Evolutionary conservation across 352 stramenopile species (phyloP), one percentile per base, ranked within the genome.

Genomic region (Phytophthora vignae): DNA sequence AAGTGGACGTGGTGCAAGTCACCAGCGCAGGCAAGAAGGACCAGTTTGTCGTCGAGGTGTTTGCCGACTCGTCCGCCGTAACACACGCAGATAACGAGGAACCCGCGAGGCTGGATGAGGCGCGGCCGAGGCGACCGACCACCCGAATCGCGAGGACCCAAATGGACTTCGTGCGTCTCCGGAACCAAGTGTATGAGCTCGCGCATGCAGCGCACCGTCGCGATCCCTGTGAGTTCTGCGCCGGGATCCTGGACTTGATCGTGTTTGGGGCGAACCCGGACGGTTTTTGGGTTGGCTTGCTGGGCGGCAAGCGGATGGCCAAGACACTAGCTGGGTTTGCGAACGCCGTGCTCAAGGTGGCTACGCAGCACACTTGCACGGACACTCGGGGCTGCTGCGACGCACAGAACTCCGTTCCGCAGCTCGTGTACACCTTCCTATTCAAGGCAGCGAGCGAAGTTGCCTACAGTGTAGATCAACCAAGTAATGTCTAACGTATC

Each of bases 201-300:
- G 58, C 54, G 5, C 60, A 73, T 19, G 22, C 42, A 4, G 71
- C 68, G 3, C 75, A 82, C 40, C 38, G 22, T 12, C 4, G 40
- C n/a, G 31, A 68, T 3, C 55, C 46, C 4, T 82, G 75, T 50
- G 55, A 68, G 2, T 82, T 79, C 33, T 82, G 71, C 57, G 21
- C 54, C 2, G 60, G 49, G 7, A 62, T 79, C 7, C 60, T 79
- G 42, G 55, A 76, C 49, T 67, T 70, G 49, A 50, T 70, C 21
- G 69, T 79, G 60, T 75, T 72, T 25, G 68, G 67, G 36, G n/a
- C 67, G 33, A 78, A 78, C 27, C 71, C 71, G 9, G 71, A 74
- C 12, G 66, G 65, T 11, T 63, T 78, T 21, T 49, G 68, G 14
- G 38, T 78, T 11, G 33, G 53, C 12, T 50, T 78, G 33, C 44